Conservation (phyloP, 2,329 filamentous ascomycete genomes). For the Xylaria sp. region DNA sequence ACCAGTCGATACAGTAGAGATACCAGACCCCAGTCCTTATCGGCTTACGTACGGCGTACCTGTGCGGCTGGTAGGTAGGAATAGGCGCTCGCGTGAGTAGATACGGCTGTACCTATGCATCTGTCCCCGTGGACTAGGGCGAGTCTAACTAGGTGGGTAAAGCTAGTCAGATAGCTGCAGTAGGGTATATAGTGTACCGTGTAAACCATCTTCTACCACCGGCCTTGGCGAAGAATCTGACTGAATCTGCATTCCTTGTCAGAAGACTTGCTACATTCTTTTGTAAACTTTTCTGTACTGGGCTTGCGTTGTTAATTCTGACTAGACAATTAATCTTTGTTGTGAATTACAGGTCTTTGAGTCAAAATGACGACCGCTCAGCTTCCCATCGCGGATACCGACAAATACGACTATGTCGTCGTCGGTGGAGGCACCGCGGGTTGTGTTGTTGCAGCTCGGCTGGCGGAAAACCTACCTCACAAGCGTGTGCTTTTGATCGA, state of each 20-base stretch:
- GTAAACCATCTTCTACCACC: constrained; percentile 22
- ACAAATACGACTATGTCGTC: constrained; percentile 84
- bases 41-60: constrained; percentile 16
- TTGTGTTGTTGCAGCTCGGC: constrained; percentile 82
- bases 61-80: neutral
- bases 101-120: constrained; percentile 8
- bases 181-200: constrained; percentile 21
- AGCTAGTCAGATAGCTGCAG: constrained; percentile 34
- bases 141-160: constrained; percentile 22
- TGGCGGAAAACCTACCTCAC: constrained; percentile 84
- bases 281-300: constrained; percentile 14
- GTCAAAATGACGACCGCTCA: constrained; percentile 68
- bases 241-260: constrained; percentile 18
- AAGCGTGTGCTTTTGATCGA: constrained; percentile 87
- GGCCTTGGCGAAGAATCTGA: constrained; percentile 35
- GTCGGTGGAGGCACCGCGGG: constrained; percentile 88
- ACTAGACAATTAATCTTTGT: constrained; percentile 1
- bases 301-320: constrained; percentile 1
- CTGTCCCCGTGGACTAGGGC: neutral
- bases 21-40: constrained; percentile 10
- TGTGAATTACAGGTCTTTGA: constrained; percentile 4
- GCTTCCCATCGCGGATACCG: constrained; percentile 70
- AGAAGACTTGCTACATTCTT: constrained; percentile 18
- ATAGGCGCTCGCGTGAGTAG: neutral
- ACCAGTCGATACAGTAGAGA: neutral